Evolutionary conservation across 176 grass and related monocot species (phyloP), one percentile per base, ranked within the genome.

Genomic region (Neostapfia colusana): DNA sequence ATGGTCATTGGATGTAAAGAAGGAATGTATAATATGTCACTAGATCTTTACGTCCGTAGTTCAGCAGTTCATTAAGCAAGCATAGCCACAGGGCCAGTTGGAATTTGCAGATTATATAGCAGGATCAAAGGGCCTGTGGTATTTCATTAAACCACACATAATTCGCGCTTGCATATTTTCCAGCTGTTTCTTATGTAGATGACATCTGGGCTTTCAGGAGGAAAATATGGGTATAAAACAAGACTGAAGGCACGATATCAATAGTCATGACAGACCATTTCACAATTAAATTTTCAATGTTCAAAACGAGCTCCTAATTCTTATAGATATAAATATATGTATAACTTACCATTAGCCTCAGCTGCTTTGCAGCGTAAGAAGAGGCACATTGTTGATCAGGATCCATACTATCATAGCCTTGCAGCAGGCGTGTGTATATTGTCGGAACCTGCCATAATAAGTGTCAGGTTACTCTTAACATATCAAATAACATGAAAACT

Each of bases 321-420:
- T 4, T 12, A 56, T 23, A 72, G 42, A 53, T 77, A 84, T 44
- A 25, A 5, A 84, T 64, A 36, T 12, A 78, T 64, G 57, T 18
- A 40, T 5, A 68, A 79, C 43, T 84, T 89, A 98, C 95, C 95
- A 98, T 98, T 41, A 98, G 81, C 72, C 95, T 90, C 65, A 98
- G 53, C 63, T 98, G 86, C 54, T 85, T 92, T 84, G 95, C 91
- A 79, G 95, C 91, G 8, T 74, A 84, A 56, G 91, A 80, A 94
- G 76, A 84, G 67, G 86, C 79, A 24, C 73, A 76, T 76, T 92
- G 89, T 75, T 83, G 77, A 89, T 84, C 88, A 84, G 79, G 76
- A 88, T 94, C 74, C 95, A 98, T 92, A 79, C 53, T 78, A 80
- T 92, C 85, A 31, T 92, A 98, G 16, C 95, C 95, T 92, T 98